Base-by-base conservation (phyloP, 2,329 filamentous ascomycete species). In the Penicillium sp. region DNA sequence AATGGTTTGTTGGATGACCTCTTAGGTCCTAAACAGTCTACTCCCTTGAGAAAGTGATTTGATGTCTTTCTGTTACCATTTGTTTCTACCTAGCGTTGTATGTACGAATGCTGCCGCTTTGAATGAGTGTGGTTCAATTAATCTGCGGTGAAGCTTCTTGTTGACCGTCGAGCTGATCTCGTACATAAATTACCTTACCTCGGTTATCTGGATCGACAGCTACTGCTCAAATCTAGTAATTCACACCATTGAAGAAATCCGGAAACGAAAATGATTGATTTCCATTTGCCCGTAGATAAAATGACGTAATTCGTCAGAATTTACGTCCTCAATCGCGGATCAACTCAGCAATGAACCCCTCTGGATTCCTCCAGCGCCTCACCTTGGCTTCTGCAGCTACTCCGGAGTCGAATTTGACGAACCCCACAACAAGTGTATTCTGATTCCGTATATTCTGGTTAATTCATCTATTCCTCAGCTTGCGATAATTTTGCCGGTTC, bases 1-100 rank as follows among this genome's bases (percentile, higher is more conserved):
- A 58, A 65, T 59, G 75, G 75, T 1, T 73, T 78, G 48, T 52
- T 78, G 61, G 76, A 78, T 26, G 76, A 78, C 63, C 64, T 78
- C 48, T 69, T 77, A 62, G 74, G 75, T n/a, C 71, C 75, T 30
- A 76, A 67, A 46, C 64, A 76, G 60, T 58, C 70, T 66, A 58
- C 46, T 65, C 21, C 47, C 17, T 53, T 48, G 54, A 63, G 67
- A 47, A 71, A 73, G 56, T 70, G 65, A 65, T 49, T 47, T 17
- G 19, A 8, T 49, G n/a, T 11, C 41, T 50, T 55, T 19, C 17
- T 38, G 38, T 45, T 38, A 44, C 56, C 46, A 35, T 47, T 46
- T 51, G 58, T 38, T 61, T 49, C 46, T 52, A 58, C 59, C 58
- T 64, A 62, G 61, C 65, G 63, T 47, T 58, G 53, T 58, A 41